Evolutionary conservation across 1,139 yeast species (phyloP).

Genomic region (Eremothecium cymbalariae): DNA sequence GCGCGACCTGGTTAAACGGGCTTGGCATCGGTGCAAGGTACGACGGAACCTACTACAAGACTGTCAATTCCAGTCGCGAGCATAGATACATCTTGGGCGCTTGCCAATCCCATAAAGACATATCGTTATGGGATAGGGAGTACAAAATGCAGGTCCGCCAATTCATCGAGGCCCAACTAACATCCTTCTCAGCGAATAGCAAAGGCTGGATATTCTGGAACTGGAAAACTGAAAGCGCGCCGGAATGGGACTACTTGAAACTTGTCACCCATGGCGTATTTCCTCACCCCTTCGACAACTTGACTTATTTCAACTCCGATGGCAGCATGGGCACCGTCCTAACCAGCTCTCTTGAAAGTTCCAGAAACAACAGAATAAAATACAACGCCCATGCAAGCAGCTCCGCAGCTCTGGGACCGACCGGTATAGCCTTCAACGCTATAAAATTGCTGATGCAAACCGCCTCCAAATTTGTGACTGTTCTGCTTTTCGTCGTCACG

Average conservation of each 20-base stretch:
- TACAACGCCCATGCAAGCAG: too few species aligned
- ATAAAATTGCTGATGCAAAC: too few species aligned
- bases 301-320: constrained; percentile 25
- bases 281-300: constrained; percentile 50
- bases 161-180: constrained; percentile 45
- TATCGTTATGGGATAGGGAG: constrained; percentile 31
- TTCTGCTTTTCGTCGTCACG: too few species aligned
- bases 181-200: constrained; percentile 36
- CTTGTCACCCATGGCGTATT: constrained; percentile 44
- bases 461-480: too few species aligned
- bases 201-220: constrained; percentile 67
- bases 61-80: constrained; percentile 20
- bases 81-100: constrained; percentile 22
- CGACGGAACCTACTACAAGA: constrained; percentile 42
- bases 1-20: constrained; percentile 60
- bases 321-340: constrained; percentile 23
- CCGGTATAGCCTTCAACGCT: too few species aligned
- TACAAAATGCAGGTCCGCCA: constrained; percentile 36
- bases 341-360: too few species aligned
- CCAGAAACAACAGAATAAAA: too few species aligned
- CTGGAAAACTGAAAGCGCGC: constrained; percentile 53
- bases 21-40: constrained; percentile 51
- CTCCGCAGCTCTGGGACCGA: too few species aligned
- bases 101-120: constrained; percentile 20
- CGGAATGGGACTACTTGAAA: constrained; percentile 56